Conservation (phyloP, 768 basidiomycete genomes). For the Multifurca ochricompacta region DNA sequence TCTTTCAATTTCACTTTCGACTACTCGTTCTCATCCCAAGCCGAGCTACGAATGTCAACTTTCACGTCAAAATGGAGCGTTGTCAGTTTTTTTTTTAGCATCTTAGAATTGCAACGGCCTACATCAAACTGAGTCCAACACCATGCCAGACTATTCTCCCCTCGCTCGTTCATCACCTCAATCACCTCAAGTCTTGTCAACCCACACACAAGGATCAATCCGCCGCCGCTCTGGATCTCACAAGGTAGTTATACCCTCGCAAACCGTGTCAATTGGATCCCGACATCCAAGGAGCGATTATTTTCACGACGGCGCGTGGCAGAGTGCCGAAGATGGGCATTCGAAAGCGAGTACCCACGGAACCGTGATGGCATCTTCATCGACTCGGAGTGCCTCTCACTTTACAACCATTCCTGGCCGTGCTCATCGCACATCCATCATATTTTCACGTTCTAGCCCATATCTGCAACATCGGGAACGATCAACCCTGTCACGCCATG, state of each 20-base stretch:
- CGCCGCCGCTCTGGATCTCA: slow-evolving; percentile 6
- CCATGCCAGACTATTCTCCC: slow-evolving; percentile 6
- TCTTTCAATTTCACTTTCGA: no score
- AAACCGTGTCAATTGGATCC: background rate
- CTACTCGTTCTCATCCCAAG: no score
- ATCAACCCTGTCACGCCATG: background rate
- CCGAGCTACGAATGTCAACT: no score
- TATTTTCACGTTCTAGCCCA: background rate
- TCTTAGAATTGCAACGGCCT: no score
- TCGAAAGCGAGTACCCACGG: background rate
- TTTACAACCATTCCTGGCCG: slow-evolving; percentile 3
- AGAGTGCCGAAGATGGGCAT: background rate
- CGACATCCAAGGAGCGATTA: background rate
- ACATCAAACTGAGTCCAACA: no score
- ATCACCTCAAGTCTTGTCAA: background rate
- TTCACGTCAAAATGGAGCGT: background rate
- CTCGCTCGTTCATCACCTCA: slow-evolving; percentile 1
- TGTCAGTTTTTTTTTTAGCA: background rate
- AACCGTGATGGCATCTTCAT: background rate
- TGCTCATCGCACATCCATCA: background rate
- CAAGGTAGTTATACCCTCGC: background rate
- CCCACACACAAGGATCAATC: background rate
- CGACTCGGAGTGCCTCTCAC: slow-evolving; percentile 3
- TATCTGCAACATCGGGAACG: background rate
- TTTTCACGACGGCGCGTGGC: background rate